phyloP scores from a whole-genome alignment of 768 basidiomycete genomes.

The Crassisporium funariophilum region DNA sequence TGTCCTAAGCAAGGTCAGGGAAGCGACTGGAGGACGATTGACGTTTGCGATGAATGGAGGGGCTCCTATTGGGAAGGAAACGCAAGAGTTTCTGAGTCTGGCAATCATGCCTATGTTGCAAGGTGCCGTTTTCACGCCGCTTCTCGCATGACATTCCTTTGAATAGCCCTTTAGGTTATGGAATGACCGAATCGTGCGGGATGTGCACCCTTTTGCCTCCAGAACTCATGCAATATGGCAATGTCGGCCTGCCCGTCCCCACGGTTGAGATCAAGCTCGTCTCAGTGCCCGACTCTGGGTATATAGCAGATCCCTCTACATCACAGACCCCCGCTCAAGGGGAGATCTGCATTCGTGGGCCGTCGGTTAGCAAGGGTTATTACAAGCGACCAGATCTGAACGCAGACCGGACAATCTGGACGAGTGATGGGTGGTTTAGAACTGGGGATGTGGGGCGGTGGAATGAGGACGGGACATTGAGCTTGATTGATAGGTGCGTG shows the following conservation, averaged over 20 bases:
- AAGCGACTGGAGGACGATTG: constrained; percentile 86
- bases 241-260: constrained; percentile 87
- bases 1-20: constrained; percentile 74
- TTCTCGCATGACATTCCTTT: too few relatives aligned
- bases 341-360: constrained; percentile 88
- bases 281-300: constrained; percentile 84
- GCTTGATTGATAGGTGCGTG: constrained; percentile 77
- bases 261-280: constrained; percentile 86
- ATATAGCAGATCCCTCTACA: too few relatives aligned
- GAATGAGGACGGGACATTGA: constrained; percentile 90
- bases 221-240: constrained; percentile 70
- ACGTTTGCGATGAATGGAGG: constrained; percentile 83
- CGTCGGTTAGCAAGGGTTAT: constrained; percentile 85
- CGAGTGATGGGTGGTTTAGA: constrained; percentile 89
- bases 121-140: constrained; percentile 57
- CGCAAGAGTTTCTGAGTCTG: constrained; percentile 86
- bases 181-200: constrained; percentile 95
- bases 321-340: constrained; percentile 76
- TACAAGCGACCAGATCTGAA: constrained; percentile 93
- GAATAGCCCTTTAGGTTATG: constrained; percentile 63
- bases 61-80: constrained; percentile 81
- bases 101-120: constrained; percentile 85
- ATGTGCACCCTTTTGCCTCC: constrained; percentile 91
- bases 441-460: constrained; percentile 96
- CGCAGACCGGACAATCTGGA: constrained; percentile 78